Evolutionary conservation across 1,284 basidiomycete genomes (phyloP).

Genomic region (Rhodotorula sp.): DNA sequence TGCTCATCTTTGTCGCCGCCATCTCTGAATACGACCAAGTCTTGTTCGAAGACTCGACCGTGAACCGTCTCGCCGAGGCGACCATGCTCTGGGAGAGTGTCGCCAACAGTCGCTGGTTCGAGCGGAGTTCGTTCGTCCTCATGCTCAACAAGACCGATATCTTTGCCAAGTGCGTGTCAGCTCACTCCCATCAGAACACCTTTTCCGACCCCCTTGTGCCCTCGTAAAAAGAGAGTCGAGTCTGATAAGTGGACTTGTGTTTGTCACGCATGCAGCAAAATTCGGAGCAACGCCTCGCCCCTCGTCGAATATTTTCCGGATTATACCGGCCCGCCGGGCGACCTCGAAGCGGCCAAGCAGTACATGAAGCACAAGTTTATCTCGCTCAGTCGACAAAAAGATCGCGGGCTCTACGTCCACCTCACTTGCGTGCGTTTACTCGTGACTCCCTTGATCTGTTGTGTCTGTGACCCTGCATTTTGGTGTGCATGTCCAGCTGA

Average conservation of each 20-base stretch:
- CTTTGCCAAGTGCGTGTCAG: slow-evolving; percentile 58
- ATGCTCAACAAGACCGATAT: slow-evolving; percentile 64
- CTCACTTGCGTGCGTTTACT: slow-evolving; percentile 38
- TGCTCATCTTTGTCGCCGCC: slow-evolving; percentile 38
- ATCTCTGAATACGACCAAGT: slow-evolving; percentile 34
- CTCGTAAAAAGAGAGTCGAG: background rate
- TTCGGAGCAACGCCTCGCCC: slow-evolving; percentile 15
- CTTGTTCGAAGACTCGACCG: slow-evolving; percentile 30
- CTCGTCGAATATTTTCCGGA: slow-evolving; percentile 37
- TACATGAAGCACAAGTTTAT: slow-evolving; percentile 48
- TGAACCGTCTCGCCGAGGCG: slow-evolving; percentile 31
- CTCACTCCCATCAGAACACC: no score
- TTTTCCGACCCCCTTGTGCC: background rate
- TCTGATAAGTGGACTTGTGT: background rate
- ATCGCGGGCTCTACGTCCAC: slow-evolving; percentile 41
- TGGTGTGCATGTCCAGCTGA: background rate
- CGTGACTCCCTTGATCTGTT: rapidly evolving
- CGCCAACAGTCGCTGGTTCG: slow-evolving; percentile 28
- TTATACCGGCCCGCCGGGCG: slow-evolving; percentile 24
- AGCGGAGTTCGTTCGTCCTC: slow-evolving; percentile 22
- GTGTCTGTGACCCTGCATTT: no score
- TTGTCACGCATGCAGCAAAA: slow-evolving; percentile 57
- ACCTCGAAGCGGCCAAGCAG: slow-evolving; percentile 19
- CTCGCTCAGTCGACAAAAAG: slow-evolving; percentile 45
- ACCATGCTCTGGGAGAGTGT: slow-evolving; percentile 33